Conservation (phyloP, 371 early-diverging fungal genomes). For the Mortierella sp. region DNA sequence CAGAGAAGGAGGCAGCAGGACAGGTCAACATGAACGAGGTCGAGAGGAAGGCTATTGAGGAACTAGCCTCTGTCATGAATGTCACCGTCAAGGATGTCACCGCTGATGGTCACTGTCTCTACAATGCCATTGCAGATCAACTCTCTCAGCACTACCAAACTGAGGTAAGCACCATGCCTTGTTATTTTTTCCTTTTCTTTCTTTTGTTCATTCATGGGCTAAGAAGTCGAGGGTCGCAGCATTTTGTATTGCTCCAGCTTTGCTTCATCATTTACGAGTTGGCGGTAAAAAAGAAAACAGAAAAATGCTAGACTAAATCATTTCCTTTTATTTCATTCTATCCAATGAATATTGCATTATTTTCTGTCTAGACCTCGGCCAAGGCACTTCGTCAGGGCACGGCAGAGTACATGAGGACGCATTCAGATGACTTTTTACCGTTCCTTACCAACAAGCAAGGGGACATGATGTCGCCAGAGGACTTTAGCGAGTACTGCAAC, state of each 20-base stretch:
- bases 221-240: no score
- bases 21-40: conserved; percentile 81
- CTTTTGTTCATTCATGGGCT: background rate
- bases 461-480: conserved; percentile 73
- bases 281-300: no score
- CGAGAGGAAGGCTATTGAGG: conserved; percentile 80
- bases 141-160: conserved; percentile 66
- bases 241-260: background rate
- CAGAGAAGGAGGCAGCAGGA: conserved; percentile 82
- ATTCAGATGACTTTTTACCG: conserved; percentile 91
- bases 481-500: conserved; percentile 83
- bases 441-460: conserved; percentile 88
- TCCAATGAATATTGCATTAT: background rate
- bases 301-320: background rate
- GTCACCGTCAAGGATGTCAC: conserved; percentile 66
- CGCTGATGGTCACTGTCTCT: conserved; percentile 92
- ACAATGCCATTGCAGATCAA: conserved; percentile 91
- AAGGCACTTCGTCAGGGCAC: conserved; percentile 77
- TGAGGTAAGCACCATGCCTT: conserved; percentile 38
- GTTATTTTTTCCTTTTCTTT: background rate
- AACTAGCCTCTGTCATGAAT: conserved; percentile 64
- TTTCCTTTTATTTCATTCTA: background rate
- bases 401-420: conserved; percentile 82
- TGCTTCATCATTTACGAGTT: no score
- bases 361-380: conserved; percentile 57